Conservation (phyloP, 768 basidiomycete species). For the Rhodotorula babjevae region DNA sequence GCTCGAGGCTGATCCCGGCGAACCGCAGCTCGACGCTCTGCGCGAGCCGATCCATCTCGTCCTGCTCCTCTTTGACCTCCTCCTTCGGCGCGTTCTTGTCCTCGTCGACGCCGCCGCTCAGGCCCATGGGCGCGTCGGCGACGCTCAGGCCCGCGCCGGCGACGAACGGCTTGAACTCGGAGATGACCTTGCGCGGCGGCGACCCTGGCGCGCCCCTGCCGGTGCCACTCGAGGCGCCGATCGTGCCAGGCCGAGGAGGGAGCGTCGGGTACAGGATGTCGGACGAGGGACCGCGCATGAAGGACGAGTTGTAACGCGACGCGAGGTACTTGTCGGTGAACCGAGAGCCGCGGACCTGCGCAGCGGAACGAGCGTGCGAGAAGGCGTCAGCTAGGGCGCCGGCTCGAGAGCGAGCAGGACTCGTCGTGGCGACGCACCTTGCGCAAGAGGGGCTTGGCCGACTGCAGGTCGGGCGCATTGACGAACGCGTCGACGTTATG, state of each 20-base stretch:
- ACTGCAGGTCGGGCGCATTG: constrained; percentile 62
- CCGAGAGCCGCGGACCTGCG: constrained; percentile 85
- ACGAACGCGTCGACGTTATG: constrained; percentile 81
- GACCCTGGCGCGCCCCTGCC: background rate
- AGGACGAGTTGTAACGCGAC: constrained; percentile 50
- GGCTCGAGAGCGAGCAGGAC: too few relatives aligned
- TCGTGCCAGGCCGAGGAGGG: constrained; percentile 32
- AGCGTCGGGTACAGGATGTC: constrained; percentile 24
- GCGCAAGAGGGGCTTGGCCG: constrained; percentile 71
- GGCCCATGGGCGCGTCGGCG: constrained; percentile 39
- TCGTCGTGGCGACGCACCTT: constrained; percentile 55
- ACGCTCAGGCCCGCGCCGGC: constrained; percentile 69
- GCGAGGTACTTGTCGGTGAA: constrained; percentile 95
- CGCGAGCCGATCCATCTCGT: constrained; percentile 48
- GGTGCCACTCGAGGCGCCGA: background rate
- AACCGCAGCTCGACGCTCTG: constrained; percentile 74
- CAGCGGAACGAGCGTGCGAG: background rate
- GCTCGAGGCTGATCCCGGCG: constrained; percentile 84
- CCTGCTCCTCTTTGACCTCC: background rate
- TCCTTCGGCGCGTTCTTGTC: constrained; percentile 46
- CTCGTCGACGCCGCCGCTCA: constrained; percentile 43
- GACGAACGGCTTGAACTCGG: constrained; percentile 81
- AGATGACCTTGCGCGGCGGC: constrained; percentile 76
- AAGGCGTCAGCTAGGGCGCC: too few relatives aligned
- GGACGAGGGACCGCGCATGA: constrained; percentile 44